phyloP scores from a whole-genome alignment of 176 grass and related monocot genomes.

The Triticum urartu region DNA sequence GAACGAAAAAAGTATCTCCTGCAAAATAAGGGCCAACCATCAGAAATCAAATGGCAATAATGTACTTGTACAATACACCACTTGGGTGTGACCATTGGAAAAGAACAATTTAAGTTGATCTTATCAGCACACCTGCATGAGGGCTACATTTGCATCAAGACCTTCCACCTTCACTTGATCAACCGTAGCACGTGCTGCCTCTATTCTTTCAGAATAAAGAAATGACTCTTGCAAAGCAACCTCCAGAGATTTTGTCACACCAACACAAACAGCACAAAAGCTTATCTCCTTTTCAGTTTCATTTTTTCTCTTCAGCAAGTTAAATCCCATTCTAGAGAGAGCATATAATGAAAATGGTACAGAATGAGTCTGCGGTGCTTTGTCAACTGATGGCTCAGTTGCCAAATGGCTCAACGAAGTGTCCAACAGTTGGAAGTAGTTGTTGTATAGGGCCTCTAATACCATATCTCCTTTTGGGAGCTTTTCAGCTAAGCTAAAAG shows the following conservation, averaged over 20 bases:
- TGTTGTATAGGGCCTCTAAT: slow-evolving; percentile 75
- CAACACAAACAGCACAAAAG: slow-evolving; percentile 57
- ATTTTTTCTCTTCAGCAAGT: slow-evolving; percentile 43
- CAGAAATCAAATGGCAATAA: slow-evolving; percentile 19
- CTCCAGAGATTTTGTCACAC: slow-evolving; percentile 67
- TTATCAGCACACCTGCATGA: slow-evolving; percentile 61
- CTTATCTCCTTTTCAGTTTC: slow-evolving; percentile 51
- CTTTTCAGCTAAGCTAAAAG: slow-evolving; percentile 86
- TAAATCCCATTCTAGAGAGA: slow-evolving; percentile 78
- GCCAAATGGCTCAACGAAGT: slow-evolving; percentile 42
- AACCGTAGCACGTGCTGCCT: slow-evolving; percentile 66
- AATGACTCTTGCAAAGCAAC: slow-evolving; percentile 81
- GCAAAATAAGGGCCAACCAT: slow-evolving; percentile 35
- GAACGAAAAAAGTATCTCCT: slow-evolving; percentile 75
- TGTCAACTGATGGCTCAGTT: slow-evolving; percentile 35
- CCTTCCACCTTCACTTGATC: slow-evolving; percentile 84
- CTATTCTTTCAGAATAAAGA: slow-evolving; percentile 66
- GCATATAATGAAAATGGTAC: slow-evolving; percentile 69
- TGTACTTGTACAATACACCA: neutral
- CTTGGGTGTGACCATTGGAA: neutral
- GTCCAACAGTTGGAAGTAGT: slow-evolving; percentile 56
- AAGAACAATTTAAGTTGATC: slow-evolving; percentile 19
- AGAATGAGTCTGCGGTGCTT: slow-evolving; percentile 34
- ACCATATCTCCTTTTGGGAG: slow-evolving; percentile 92
- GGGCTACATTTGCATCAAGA: slow-evolving; percentile 70